A percentile compares a stretch with the other conserved stretches of the same genome.
phyloP scores from a whole-genome alignment of 2,329 filamentous ascomycete genomes.

The Fusarium sp. region DNA sequence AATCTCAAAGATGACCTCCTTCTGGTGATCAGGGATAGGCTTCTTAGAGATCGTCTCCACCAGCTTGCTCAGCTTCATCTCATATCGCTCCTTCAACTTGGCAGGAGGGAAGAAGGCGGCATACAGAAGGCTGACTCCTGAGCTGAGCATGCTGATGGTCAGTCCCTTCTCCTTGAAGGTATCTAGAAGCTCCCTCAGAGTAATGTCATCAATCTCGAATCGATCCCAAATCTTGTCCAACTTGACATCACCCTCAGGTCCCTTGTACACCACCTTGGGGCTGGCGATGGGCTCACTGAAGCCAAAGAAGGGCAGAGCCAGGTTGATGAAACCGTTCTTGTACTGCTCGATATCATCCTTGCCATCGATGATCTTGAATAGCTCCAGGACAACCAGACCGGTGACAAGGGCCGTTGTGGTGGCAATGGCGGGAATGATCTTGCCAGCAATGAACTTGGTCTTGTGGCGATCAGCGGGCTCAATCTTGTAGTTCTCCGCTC shows the following conservation, averaged over 20 bases:
- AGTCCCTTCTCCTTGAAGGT: conserved; percentile 83
- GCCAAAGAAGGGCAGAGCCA: conserved; percentile 95
- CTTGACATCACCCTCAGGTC: conserved; percentile 77
- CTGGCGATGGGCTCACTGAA: conserved; percentile 97
- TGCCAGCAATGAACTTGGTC: conserved; percentile 99
- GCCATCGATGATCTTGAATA: conserved; percentile 96
- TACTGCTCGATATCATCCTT: conserved; percentile 98
- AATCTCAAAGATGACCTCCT: conserved; percentile 95
- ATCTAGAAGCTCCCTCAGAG: conserved; percentile 81
- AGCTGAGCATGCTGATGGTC: conserved; percentile 90
- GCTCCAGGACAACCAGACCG: conserved; percentile 87
- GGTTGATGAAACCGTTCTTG: conserved; percentile 98
- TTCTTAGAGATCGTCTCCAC: conserved; percentile 92
- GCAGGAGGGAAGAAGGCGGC: conserved; percentile 85
- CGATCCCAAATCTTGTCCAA: conserved; percentile 99
- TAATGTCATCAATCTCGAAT: conserved; percentile 88
- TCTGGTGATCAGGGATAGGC: conserved; percentile 86
- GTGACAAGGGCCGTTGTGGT: conserved; percentile 97
- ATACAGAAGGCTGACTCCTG: conserved; percentile 94
- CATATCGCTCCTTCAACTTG: conserved; percentile 81
- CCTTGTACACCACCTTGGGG: conserved; percentile 88
- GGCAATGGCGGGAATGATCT: conserved; percentile 98
- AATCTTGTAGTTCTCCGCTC: conserved; percentile 98
- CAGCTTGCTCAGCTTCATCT: conserved; percentile 85
- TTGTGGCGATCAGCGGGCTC: conserved; percentile 90